These are phyloP conservation scores for Gnomoniopsis smithogilvyi DNA, from an alignment of 2,329 filamentous ascomycete genomes.

Conservation along the genomic window DNA sequence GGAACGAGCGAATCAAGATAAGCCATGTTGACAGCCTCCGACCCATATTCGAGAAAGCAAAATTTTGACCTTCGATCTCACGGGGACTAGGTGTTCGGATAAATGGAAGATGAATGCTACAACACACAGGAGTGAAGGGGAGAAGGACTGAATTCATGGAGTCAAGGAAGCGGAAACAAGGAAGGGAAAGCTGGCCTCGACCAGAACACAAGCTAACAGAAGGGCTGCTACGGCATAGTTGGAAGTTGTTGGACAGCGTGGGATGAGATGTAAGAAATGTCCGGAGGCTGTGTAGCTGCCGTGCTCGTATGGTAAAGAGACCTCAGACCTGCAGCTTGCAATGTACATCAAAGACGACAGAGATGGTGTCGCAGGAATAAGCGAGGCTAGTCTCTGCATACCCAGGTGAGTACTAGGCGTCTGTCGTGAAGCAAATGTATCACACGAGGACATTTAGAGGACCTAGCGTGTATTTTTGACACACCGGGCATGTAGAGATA, in stretches of 20 bases:
- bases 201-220: background rate
- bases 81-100: background rate
- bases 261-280: constrained; percentile 6
- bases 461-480: no score
- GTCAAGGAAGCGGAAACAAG: background rate
- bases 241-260: constrained; percentile 4
- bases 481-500: background rate
- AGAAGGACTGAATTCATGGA: background rate
- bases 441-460: background rate
- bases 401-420: background rate
- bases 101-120: background rate
- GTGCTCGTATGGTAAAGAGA: constrained; percentile 3
- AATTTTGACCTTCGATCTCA: background rate
- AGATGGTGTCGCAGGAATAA: background rate
- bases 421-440: background rate
- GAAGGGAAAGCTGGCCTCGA: constrained; percentile 1
- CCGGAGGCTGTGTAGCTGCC: constrained; percentile 13
- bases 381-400: background rate
- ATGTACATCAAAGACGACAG: background rate
- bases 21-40: constrained; percentile 31
- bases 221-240: constrained; percentile 5
- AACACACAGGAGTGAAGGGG: background rate
- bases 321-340: background rate
- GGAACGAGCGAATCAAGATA: constrained; percentile 28
- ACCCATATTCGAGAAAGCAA: constrained; percentile 10